Evolutionary conservation across 805 yeast species (phyloP).

Genomic region (Candida easanensis): DNA sequence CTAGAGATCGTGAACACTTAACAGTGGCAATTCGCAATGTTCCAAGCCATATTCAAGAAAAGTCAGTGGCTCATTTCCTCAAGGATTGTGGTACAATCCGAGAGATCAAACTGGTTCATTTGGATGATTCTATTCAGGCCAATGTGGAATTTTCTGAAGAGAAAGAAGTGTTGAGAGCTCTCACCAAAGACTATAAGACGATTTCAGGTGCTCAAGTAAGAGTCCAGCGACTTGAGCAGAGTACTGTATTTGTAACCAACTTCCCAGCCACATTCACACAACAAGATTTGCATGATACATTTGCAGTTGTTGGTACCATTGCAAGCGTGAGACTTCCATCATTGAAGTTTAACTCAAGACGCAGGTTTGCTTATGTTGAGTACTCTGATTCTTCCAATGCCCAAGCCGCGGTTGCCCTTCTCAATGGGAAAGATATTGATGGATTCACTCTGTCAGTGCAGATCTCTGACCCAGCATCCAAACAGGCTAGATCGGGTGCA

Average conservation of each 20-base stretch:
- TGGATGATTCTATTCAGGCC: conserved; percentile 35
- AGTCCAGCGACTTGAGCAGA: conserved; percentile 43
- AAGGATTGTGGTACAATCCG: conserved; percentile 57
- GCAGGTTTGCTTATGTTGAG: conserved; percentile 77
- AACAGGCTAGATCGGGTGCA: conserved; percentile 40
- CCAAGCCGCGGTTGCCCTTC: conserved; percentile 35
- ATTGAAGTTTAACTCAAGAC: conserved; percentile 45
- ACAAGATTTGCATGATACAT: conserved; percentile 37
- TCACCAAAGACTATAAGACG: conserved; percentile 55
- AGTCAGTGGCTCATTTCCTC: conserved; percentile 43
- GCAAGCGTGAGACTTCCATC: conserved; percentile 64
- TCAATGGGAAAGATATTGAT: conserved; percentile 38
- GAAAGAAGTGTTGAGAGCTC: conserved; percentile 50
- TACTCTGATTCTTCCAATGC: conserved; percentile 44
- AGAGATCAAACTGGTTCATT: conserved; percentile 30
- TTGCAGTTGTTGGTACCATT: conserved; percentile 40
- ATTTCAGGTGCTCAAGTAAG: conserved; percentile 40
- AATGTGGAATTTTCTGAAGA: conserved; percentile 55
- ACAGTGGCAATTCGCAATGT: conserved; percentile 54
- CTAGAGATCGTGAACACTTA: conserved; percentile 57
- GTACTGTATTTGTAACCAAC: conserved; percentile 72
- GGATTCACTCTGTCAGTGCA: conserved; percentile 51
- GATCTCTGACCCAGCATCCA: conserved; percentile 56
- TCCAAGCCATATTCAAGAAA: conserved; percentile 38
- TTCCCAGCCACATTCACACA: conserved; percentile 56